Evolutionary conservation across 2,329 filamentous ascomycete genomes (phyloP), one percentile per base, ranked within the genome.

Genomic region (Aulographum hederae): DNA sequence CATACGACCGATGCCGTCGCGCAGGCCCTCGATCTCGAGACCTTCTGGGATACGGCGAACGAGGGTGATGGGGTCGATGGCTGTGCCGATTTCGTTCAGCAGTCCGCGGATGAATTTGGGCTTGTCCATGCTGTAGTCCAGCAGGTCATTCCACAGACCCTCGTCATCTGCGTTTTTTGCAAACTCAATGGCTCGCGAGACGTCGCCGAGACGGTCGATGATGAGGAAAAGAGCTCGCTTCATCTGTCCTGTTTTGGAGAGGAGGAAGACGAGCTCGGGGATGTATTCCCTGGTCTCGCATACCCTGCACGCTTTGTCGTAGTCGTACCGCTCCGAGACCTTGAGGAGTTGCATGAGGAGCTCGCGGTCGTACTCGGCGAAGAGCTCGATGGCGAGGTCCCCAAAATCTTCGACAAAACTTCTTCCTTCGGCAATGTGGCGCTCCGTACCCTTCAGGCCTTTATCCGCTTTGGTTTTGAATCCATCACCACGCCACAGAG

Each of bases 51-150:
- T 98, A 4, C 85, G 72, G 11, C 79, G 68, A 4, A 98, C 81
- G 3, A 98, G 69, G 12, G 77, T 78, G 38, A 95, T 86, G 0
- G 89, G 89, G 45, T 95, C 76, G 45, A 98, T 89, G 2, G 82
- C 73, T 1, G 85, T 95, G 21, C 89, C 89, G 2, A 93, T 86
- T 56, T 95, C 82, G 45, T 93, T 82, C 0, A 98, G 69, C 3
- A 98, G 61, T 0, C 80, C 85, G 10, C 81, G 76, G 41, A 98
- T 95, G 56, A 98, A 98, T 26, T 72, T 72, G 1, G 89, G 89
- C 47, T 94, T 93, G 56, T 94, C 84, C 89, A 98, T 95, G 37
- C 79, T 86, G 52, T 95, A 95, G 43, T 86, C 73, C 4, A 98
- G 68, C 5, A 98, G 64, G 46, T 95, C 85, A 40, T 93, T 79